Evolutionary conservation across 495 filamentous ascomycete genomes (phyloP).

Genomic region (Staphylotrichum tortipilum): DNA sequence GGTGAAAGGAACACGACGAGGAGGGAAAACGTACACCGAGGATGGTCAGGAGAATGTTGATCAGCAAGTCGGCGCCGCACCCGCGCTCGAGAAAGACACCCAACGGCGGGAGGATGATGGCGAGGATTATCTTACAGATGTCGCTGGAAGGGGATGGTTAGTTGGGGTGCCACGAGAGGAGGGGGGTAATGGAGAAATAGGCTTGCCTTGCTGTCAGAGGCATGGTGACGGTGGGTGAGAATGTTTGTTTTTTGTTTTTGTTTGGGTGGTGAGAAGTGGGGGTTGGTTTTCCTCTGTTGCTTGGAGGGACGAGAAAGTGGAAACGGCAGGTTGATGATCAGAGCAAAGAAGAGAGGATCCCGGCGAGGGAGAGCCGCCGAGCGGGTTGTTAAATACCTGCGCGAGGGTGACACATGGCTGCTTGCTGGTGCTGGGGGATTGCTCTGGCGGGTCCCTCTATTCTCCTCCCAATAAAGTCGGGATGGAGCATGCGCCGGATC

Average conservation of each 20-base stretch:
- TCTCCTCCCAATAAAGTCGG: no score
- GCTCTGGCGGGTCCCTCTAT: no score
- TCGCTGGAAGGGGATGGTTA: slow-evolving; percentile 45
- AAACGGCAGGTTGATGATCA: no score
- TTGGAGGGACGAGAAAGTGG: not conserved
- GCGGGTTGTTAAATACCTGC: no score
- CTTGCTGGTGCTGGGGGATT: no score
- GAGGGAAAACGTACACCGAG: slow-evolving; percentile 53
- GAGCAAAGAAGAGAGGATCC: no score
- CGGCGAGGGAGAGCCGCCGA: no score
- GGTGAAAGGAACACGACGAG: not conserved
- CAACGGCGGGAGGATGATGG: slow-evolving; percentile 78
- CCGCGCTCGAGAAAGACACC: slow-evolving; percentile 86
- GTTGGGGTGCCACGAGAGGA: not conserved
- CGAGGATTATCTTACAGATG: slow-evolving; percentile 87
- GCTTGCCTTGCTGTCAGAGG: slow-evolving; percentile 43
- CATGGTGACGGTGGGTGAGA: slow-evolving; percentile 39
- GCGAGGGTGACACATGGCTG: no score
- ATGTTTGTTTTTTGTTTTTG: not conserved
- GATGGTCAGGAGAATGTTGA: slow-evolving; percentile 87
- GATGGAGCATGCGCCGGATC: no score
- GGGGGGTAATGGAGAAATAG: not conserved
- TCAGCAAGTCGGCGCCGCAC: slow-evolving; percentile 76
- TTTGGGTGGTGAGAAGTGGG: not conserved
- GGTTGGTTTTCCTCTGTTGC: not conserved